Conservation (phyloP, 2,329 filamentous ascomycete genomes). For the Periconia sp. region DNA sequence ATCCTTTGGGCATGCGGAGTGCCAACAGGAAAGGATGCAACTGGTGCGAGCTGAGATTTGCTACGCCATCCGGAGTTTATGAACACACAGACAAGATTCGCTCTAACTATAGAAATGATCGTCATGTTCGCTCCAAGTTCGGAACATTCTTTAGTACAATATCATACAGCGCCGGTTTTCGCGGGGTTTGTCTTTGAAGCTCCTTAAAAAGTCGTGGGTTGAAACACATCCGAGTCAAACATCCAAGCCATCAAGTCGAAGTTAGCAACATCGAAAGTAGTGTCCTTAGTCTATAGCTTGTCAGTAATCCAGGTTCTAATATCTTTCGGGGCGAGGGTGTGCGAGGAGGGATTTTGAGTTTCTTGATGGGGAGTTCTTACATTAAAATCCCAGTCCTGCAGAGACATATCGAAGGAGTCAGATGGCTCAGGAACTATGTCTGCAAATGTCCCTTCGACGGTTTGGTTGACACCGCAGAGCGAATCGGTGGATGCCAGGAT, state of each 20-base stretch:
- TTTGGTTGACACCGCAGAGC: not conserved
- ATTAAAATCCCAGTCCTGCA: conserved; percentile 16
- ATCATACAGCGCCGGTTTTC: too few species aligned
- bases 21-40: too few species aligned
- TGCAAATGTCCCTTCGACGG: not conserved
- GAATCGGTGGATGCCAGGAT: conserved; percentile 5
- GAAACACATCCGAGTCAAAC: conserved; percentile 1
- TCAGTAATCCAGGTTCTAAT: not conserved
- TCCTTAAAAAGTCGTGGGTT: too few species aligned
- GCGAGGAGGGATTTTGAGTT: not conserved
- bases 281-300: conserved; percentile 4
- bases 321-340: not conserved
- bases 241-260: conserved; percentile 14
- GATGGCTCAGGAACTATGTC: not conserved
- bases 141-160: too few species aligned
- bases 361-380: conserved; percentile 1
- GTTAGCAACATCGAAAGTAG: conserved; percentile 1
- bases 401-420: not conserved
- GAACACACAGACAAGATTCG: too few species aligned
- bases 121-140: too few species aligned
- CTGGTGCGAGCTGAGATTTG: too few species aligned
- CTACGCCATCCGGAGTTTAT: too few species aligned
- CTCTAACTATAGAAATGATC: too few species aligned
- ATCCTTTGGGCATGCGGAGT: too few species aligned
- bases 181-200: too few species aligned